phyloP scores from a whole-genome alignment of 768 basidiomycete species.

The Dacryopinax spathularia region DNA sequence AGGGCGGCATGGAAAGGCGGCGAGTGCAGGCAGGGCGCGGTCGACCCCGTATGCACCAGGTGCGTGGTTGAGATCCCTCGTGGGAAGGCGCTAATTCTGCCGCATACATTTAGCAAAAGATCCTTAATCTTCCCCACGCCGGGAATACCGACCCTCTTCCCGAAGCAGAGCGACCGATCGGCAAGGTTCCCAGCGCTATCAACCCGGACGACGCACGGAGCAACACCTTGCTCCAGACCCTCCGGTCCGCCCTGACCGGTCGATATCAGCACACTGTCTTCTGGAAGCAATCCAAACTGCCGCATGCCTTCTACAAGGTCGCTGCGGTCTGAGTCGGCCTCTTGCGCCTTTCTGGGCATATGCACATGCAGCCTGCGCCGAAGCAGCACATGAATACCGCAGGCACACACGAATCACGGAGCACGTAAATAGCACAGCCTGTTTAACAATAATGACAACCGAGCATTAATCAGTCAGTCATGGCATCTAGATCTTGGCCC shows the following conservation, averaged over 20 bases:
- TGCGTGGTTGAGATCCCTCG: neutral
- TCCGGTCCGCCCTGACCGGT: neutral
- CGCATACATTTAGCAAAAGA: neutral
- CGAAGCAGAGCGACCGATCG: neutral
- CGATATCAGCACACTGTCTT: neutral
- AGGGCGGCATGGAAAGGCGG: neutral
- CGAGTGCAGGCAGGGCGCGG: neutral
- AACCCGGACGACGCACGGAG: neutral
- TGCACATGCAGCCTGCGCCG: too few species aligned
- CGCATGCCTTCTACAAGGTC: neutral
- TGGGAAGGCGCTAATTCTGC: neutral
- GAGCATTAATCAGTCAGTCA: neutral
- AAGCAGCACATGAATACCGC: too few species aligned
- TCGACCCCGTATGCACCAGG: neutral
- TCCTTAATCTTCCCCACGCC: neutral
- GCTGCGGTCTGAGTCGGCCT: neutral
- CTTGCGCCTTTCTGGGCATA: too few species aligned
- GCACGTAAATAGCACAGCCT: too few species aligned
- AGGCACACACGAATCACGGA: too few species aligned
- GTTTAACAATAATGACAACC: neutral
- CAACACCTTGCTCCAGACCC: neutral
- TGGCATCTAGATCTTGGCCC: neutral
- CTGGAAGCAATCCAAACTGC: neutral
- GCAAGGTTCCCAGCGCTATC: neutral
- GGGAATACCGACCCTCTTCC: neutral